A percentile compares a stretch with the other conserved stretches of the same genome.
Evolutionary conservation across 257 asterid genomes (phyloP).

Genomic region (Orobanche coerulescens): DNA sequence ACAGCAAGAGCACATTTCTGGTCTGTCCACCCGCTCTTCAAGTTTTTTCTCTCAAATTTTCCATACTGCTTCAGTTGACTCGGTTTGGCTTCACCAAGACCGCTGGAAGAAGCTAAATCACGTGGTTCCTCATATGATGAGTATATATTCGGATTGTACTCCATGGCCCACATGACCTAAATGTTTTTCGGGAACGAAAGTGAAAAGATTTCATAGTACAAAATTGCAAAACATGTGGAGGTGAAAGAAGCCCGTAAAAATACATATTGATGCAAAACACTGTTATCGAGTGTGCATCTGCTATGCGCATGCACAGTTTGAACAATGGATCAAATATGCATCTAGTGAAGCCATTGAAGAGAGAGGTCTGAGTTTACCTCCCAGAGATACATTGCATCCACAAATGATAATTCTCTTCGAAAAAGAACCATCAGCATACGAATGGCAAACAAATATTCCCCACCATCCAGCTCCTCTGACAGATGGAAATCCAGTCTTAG

Average conservation of each 20-base stretch:
- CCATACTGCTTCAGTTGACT: slow-evolving; percentile 64
- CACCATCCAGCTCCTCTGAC: slow-evolving; percentile 94
- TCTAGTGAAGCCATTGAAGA: slow-evolving; percentile 1
- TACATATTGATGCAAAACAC: background rate
- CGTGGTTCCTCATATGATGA: slow-evolving; percentile 51
- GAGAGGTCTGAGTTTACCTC: slow-evolving; percentile 44
- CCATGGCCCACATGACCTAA: slow-evolving; percentile 99
- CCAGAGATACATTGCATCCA: slow-evolving; percentile 90
- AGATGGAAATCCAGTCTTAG: slow-evolving; percentile 23
- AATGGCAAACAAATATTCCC: slow-evolving; percentile 89
- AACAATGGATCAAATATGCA: background rate
- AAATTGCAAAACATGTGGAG: background rate
- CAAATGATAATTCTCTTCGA: slow-evolving; percentile 87
- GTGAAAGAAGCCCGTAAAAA: background rate
- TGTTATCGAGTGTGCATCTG: background rate
- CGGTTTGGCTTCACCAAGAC: slow-evolving; percentile 34
- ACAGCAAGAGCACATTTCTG: slow-evolving; percentile 75
- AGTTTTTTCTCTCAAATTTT: slow-evolving; percentile 72
- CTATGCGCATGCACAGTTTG: background rate
- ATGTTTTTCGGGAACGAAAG: background rate
- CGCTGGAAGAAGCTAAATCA: slow-evolving; percentile 25
- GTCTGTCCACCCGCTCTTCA: slow-evolving; percentile 68
- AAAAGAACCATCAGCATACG: slow-evolving; percentile 98
- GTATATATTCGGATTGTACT: slow-evolving; percentile 72
- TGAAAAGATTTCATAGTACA: background rate